Conservation (phyloP, 805 yeast genomes). For the Candida nanaspora region DNA sequence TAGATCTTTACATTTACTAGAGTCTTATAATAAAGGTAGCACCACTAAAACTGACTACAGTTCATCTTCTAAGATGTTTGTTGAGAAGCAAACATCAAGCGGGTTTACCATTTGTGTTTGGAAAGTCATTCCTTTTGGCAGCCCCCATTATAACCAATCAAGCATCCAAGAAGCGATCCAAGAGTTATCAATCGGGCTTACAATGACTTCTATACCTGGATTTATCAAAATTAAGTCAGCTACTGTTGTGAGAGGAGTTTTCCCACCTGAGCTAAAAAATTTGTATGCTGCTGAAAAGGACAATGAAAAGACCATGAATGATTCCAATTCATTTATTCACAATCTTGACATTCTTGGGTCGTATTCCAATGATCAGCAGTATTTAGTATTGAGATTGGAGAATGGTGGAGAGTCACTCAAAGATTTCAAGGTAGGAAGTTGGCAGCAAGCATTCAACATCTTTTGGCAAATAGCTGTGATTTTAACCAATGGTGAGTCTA, state of each 20-base stretch:
- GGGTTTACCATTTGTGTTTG: conserved; percentile 24
- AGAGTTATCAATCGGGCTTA: conserved; percentile 37
- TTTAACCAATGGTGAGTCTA: conserved; percentile 44
- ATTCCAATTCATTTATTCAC: background rate
- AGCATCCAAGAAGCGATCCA: conserved; percentile 35
- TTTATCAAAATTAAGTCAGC: conserved; percentile 37
- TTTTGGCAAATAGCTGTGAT: conserved; percentile 48
- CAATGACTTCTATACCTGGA: conserved; percentile 32
- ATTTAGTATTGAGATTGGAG: conserved; percentile 29
- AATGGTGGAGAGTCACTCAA: conserved; percentile 39
- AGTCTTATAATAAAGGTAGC: conserved; percentile 25
- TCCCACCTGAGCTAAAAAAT: conserved; percentile 32
- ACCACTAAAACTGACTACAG: conserved; percentile 16
- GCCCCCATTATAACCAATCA: conserved; percentile 33
- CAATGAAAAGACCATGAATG: background rate
- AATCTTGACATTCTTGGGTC: background rate
- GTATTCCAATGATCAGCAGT: conserved; percentile 25
- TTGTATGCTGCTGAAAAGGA: conserved; percentile 35
- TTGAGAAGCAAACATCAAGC: conserved; percentile 8
- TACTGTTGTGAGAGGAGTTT: conserved; percentile 38
- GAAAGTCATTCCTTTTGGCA: conserved; percentile 49
- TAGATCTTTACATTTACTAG: conserved; percentile 28
- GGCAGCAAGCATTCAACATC: conserved; percentile 33
- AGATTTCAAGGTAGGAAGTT: conserved; percentile 30
- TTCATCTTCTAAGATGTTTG: conserved; percentile 37